Conservation (phyloP, 225 moss, liverwort and hornwort species). For the Anthoceros angustus region DNA sequence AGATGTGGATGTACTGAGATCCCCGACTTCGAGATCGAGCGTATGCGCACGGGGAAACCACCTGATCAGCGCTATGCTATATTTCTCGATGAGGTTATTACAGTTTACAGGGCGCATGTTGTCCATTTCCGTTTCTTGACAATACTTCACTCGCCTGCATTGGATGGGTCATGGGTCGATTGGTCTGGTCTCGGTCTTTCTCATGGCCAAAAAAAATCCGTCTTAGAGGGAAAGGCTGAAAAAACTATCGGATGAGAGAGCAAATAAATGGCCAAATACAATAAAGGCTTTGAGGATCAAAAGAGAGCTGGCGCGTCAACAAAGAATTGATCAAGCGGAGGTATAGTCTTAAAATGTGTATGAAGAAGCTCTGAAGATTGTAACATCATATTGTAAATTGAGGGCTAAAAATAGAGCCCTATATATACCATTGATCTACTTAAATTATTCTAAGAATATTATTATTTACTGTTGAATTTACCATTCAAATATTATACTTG, state of each 20-base stretch:
- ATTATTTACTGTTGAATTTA: background rate
- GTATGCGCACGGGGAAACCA: background rate
- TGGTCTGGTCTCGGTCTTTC: too few species aligned
- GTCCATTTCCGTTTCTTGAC: too few species aligned
- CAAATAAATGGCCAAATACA: conserved; percentile 33
- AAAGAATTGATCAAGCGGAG: conserved; percentile 25
- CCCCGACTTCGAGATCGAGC: background rate
- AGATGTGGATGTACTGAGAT: conserved; percentile 1
- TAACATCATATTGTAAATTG: too few species aligned
- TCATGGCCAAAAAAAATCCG: background rate
- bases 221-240: conserved; percentile 26
- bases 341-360: conserved; percentile 6
- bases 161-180: too few species aligned
- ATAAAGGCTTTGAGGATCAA: conserved; percentile 27
- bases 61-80: background rate
- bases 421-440: too few species aligned
- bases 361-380: too few species aligned
- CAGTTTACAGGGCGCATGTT: too few species aligned
- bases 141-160: too few species aligned
- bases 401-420: too few species aligned
- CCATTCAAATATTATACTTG: too few species aligned
- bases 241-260: conserved; percentile 22
- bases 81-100: background rate
- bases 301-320: conserved; percentile 15
- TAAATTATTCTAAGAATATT: background rate